Base-by-base conservation (phyloP, 73 alveolate species). In the Stentor coeruleus region DNA sequence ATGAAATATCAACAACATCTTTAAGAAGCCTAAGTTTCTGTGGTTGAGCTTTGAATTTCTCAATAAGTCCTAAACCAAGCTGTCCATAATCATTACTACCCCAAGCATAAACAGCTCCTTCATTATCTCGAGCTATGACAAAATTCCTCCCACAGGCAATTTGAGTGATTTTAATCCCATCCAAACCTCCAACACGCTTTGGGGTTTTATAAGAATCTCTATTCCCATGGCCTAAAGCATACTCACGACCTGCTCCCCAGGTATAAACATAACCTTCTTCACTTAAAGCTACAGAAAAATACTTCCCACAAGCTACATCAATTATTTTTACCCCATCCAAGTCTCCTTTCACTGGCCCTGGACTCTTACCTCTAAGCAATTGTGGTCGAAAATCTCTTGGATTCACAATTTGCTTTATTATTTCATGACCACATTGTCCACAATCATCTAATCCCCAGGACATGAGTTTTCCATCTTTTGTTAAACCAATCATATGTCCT, bases 231-330 rank as follows among this genome's bases (percentile, higher is more conserved):
- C 99, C 99, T 35, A 95, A 89, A 76, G 96, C 98, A 11, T 96
- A 97, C 83, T 93, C 94, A 74, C 95, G 88, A 20, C 99, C 99
- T 59, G 84, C 73, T 0, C 99, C 99, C 98, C 98, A 95, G 3
- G 95, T 77, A 77, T 89, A 93, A 39, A 95, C 91, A 58, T 91
- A 90, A 59, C 95, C 95, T 58, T 90, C 93, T 77, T 88, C 91
- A 39, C 95, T 92, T 55, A 95, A 81, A 35, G 93, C 96, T 38
- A 89, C 91, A 3, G 98, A 88, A 84, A 89, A 95, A 35, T 90
- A 86, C 42, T 85, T 88, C 26, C 99, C 99, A 80, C 98, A 95
- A 11, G 94, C 93, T 3, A 91, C 91, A 59, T 93, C 92, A 3
- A 39, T 77, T 28, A 93, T 89, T 84, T 86, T 85, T 81, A 85